Evolutionary conservation across 345 rosid genomes (phyloP).

Genomic region (Turritis glabra): DNA sequence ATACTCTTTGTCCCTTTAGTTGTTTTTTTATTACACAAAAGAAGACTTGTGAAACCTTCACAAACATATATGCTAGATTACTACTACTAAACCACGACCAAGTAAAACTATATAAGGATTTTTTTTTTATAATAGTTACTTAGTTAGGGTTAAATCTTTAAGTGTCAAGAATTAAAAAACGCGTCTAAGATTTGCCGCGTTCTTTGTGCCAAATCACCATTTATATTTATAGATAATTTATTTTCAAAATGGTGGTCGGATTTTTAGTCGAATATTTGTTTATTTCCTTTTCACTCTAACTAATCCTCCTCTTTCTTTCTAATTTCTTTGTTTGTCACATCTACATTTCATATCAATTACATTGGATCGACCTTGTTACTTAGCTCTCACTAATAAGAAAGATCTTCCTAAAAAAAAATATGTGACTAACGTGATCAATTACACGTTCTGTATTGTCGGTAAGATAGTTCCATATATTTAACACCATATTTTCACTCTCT

Average conservation of each 20-base stretch:
- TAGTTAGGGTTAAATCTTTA: background rate
- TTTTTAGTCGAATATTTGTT: background rate
- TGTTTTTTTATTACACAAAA: background rate
- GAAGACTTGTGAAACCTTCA: background rate
- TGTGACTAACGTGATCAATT: no score
- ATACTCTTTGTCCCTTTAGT: conserved; percentile 6
- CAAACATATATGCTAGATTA: background rate
- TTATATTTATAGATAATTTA: background rate
- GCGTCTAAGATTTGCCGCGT: conserved; percentile 28
- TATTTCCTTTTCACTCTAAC: background rate
- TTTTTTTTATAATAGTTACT: no score
- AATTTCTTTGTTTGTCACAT: background rate
- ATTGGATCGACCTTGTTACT: background rate
- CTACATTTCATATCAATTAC: background rate
- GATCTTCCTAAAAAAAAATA: no score
- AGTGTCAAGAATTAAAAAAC: background rate
- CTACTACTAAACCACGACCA: conserved; percentile 14
- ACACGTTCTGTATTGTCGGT: no score
- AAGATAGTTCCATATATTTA: no score
- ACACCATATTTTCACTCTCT: no score
- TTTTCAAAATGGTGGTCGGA: background rate
- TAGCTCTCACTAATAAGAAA: background rate
- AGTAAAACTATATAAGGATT: conserved; percentile 4
- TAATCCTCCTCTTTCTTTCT: background rate
- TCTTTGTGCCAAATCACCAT: background rate